Evolutionary conservation across 176 grass and related monocot genomes (phyloP), one percentile per base, ranked within the genome.

Genomic region (Panicum miliaceum): DNA sequence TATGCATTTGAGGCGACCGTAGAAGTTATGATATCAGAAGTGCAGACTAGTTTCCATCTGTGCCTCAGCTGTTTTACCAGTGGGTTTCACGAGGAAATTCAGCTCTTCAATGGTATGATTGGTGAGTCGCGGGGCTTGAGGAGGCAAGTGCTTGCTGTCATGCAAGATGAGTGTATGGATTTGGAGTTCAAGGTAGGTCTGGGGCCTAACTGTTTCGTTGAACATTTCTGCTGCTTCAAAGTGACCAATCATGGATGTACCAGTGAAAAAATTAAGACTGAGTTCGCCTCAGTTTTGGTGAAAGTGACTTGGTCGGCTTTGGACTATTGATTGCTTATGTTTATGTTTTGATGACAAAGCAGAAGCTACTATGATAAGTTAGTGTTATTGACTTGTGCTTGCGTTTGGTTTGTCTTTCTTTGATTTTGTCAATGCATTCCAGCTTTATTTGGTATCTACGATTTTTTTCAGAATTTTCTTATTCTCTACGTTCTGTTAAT

Each of bases 271-370:
- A 70, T 81, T 43, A 69, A 56, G 64, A 53, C 26, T 7, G 64
- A 20, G 9, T 23, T 56, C 0, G 79, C 64, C 35, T 56, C 53
- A 36, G 42, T 81, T 16, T 42, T 16, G 11, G 34, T 57, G 50
- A 81, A 81, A 32, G 79, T 81, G 47, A 57, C 48, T 81, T 69
- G 47, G 64, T 69, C 79, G 47, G 25, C 64, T 81, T 47, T 47
- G 45, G 11, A 47, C 3, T 47, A 47, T 47, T 13, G 45, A 47
- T 11, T 47, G 11, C 2, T 43, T 9, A 8, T 43, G 41, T 43
- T 43, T 43, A 43, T 32, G 29, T 32, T 43, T 43, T 43, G 9
- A 9, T 43, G 9, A 43, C 41, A 8, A 8, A 43, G 9, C 41
- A 43, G 6, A 43, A 7, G 6, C 29, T 32, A 32, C 8, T 43